Conservation (phyloP, 108 stramenopile species). For the Schizochytrium sp. region DNA sequence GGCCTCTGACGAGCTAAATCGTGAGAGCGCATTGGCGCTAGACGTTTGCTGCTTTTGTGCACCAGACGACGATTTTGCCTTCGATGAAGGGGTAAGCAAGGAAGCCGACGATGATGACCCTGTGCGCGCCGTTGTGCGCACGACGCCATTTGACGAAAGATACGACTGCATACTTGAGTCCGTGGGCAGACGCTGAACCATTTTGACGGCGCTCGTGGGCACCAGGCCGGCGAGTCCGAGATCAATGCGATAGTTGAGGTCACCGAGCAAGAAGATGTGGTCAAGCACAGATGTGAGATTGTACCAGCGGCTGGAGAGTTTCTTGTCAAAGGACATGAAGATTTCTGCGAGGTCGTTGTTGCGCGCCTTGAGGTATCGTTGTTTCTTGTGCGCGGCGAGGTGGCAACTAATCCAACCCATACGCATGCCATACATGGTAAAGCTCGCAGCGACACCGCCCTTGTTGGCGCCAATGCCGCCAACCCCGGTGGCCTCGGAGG, state of each 20-base stretch:
- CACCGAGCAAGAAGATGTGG: not conserved
- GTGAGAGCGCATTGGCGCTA: not conserved
- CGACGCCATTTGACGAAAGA: too few species aligned
- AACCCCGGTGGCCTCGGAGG: not conserved
- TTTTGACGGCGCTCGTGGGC: not conserved
- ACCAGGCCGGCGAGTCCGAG: not conserved
- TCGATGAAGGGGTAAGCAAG: too few species aligned
- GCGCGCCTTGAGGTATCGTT: not conserved
- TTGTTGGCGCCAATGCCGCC: slow-evolving; percentile 5
- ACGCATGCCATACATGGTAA: not conserved
- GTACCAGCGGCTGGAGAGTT: not conserved
- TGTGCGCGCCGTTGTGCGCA: too few species aligned
- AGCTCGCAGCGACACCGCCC: not conserved
- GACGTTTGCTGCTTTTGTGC: too few species aligned
- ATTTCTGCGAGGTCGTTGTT: not conserved
- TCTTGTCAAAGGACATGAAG: not conserved
- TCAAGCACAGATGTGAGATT: slow-evolving; percentile 1
- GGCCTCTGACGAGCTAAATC: not conserved
- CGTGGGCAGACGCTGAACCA: not conserved
- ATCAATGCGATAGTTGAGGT: not conserved
- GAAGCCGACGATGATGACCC: too few species aligned
- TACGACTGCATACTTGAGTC: not conserved
- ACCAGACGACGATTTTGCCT: too few species aligned
- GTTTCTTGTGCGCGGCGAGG: not conserved
- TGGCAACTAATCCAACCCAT: slow-evolving; percentile 11